Evolutionary conservation across 2,329 filamentous ascomycete genomes (phyloP), one percentile per base, ranked within the genome.

Genomic region (Ceratocystis huliohia): DNA sequence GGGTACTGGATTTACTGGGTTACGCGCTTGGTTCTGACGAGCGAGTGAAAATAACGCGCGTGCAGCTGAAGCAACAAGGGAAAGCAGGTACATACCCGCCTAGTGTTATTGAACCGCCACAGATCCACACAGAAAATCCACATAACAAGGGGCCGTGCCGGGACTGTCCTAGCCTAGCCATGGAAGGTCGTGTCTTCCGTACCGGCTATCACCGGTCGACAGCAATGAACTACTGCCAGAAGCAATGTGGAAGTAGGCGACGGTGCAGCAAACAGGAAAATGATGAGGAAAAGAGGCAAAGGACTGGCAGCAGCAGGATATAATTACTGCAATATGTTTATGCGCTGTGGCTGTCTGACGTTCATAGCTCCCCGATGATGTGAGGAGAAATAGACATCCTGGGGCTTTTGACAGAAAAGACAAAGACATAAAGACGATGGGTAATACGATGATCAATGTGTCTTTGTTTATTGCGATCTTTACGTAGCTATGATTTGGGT

Each of bases 371-470:
- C 28, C n/a, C 10, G 25, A n/a, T 30, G 25, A 28, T 5, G 30
- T 28, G 56, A 59, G 17, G 28, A 59, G 56, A 37, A 59, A 59
- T n/a, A 59, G 56, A 30, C 56, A 59, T 37, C 28, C 28, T 20
- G 28, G 10, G 33, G 56, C 28, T 59, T 37, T 15, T 59, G 28
- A 37, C 28, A 37, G 28, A 53, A 53, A 5, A n/a, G 25, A 59
- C 17, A n/a, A 53, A 10, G n/a, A 20, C n/a, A n/a, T n/a, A 37
- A 37, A 30, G 28, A 20, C 28, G n/a, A 30, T 30, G 2, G 17
- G 56, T 37, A 17, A 59, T 50, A 22, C 3, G 46, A 22, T 53
- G 48, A 37, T 37, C 15, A 37, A 10, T 57, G 15, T 59, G 56
- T 20, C 28, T 59, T 8, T 59, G 56, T 37, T n/a, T 17, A 30